Percentiles rank a stretch among this genome's conserved stretches.
Evolutionary conservation across 2,329 filamentous ascomycete genomes (phyloP).

Genomic region (Westerdykella sp.): DNA sequence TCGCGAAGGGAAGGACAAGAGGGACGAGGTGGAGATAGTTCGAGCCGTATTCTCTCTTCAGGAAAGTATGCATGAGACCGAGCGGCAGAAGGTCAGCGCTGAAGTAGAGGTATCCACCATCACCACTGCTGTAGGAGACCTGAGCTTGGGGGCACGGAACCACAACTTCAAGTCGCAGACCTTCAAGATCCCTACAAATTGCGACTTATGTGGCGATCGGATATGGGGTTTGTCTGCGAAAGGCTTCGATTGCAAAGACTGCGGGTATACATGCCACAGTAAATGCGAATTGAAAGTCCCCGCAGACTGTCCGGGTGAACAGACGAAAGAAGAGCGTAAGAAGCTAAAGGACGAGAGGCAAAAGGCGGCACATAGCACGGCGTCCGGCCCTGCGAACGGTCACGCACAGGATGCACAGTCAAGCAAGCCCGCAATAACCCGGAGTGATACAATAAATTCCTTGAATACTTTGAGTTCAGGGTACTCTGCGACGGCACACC

Average conservation of each 20-base stretch:
- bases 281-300: constrained; percentile 99
- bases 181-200: constrained; percentile 98
- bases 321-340: constrained; percentile 91
- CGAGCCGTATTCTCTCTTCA: constrained; percentile 76
- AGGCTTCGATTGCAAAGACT: constrained; percentile 92
- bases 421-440: constrained; percentile 62
- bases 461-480: constrained; percentile 69
- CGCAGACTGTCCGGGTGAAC: constrained; percentile 88
- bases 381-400: constrained; percentile 39
- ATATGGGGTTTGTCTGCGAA: constrained; percentile 98
- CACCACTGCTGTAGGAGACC: constrained; percentile 81
- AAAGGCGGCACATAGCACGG: constrained; percentile 59
- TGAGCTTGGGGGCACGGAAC: constrained; percentile 85
- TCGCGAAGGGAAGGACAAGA: constrained; percentile 76
- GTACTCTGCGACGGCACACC: constrained; percentile 71
- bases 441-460: constrained; percentile 85
- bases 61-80: constrained; percentile 76
- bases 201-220: constrained; percentile 89
- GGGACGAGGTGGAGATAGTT: constrained; percentile 82
- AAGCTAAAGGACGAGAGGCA: constrained; percentile 84
- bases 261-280: constrained; percentile 95
- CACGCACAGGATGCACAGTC: constrained; percentile 46
- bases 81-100: constrained; percentile 76
- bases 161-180: constrained; percentile 99
- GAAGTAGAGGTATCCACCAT: constrained; percentile 94